These are phyloP conservation scores for Wolfiporia cocos DNA, from an alignment of 1,284 basidiomycete genomes.

Conservation along the genomic window DNA sequence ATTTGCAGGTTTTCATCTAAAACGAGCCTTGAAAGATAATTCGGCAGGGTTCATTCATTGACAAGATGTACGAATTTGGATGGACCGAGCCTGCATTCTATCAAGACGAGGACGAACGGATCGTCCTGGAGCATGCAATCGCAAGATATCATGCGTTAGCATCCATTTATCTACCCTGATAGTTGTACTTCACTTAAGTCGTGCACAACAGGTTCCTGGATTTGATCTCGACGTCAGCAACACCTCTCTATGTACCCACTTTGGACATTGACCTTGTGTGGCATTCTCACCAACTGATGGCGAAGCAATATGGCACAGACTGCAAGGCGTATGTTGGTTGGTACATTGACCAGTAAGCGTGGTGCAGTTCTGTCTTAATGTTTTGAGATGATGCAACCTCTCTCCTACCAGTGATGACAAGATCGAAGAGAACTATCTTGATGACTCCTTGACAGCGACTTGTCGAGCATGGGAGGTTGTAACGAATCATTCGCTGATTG, in stretches of 20 bases:
- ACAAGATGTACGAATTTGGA: slow-evolving; percentile 25
- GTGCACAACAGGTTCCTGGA: slow-evolving; percentile 33
- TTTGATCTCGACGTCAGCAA: slow-evolving; percentile 29
- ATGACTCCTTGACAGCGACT: slow-evolving; percentile 29
- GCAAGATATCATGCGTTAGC: slow-evolving; percentile 19
- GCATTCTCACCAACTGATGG: slow-evolving; percentile 14
- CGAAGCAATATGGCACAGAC: slow-evolving; percentile 5
- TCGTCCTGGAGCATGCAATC: slow-evolving; percentile 14
- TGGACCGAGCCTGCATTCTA: slow-evolving; percentile 16
- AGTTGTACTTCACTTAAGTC: neutral
- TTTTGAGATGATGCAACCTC: too few species aligned
- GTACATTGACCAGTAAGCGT: slow-evolving; percentile 24
- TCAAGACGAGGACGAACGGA: slow-evolving; percentile 12
- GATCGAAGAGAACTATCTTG: slow-evolving; percentile 26
- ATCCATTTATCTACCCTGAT: neutral
- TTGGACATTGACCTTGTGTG: slow-evolving; percentile 41
- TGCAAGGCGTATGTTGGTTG: slow-evolving; percentile 7
- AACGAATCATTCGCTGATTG: neutral
- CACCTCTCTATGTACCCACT: slow-evolving; percentile 29
- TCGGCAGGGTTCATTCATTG: slow-evolving; percentile 48
- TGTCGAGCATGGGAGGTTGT: slow-evolving; percentile 27
- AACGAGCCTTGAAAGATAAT: slow-evolving; percentile 31
- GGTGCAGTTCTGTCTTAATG: neutral
- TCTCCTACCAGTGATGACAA: slow-evolving; percentile 22
- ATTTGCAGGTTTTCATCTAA: neutral